A percentile compares a stretch with the other conserved stretches of the same genome.
Conservation (phyloP, 2,329 filamentous ascomycete genomes). For the Fusarium subtropicale region DNA sequence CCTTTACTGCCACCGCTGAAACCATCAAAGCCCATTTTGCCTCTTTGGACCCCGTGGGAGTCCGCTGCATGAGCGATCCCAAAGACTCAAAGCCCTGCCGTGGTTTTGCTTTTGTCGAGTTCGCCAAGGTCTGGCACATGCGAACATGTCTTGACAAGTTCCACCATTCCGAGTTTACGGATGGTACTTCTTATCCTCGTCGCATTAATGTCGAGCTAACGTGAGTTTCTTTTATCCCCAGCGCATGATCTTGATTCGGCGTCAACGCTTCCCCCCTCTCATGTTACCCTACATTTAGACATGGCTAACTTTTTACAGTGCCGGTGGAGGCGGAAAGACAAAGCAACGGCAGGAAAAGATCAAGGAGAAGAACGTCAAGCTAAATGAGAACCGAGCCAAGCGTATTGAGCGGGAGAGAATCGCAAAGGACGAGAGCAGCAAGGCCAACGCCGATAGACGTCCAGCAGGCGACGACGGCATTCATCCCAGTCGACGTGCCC, state of each 20-base stretch:
- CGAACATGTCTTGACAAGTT: conserved; percentile 91
- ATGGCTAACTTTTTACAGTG: conserved; percentile 56
- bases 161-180: conserved; percentile 83
- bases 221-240: conserved; percentile 59
- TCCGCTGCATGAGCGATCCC: conserved; percentile 78
- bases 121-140: conserved; percentile 87
- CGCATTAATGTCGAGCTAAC: conserved; percentile 95
- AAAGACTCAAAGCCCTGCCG: conserved; percentile 70
- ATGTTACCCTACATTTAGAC: not conserved
- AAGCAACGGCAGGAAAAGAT: conserved; percentile 80
- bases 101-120: conserved; percentile 90
- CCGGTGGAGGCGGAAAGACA: conserved; percentile 86
- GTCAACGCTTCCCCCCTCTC: conserved; percentile 14
- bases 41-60: conserved; percentile 64
- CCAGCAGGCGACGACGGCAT: conserved; percentile 53
- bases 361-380: conserved; percentile 84
- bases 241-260: conserved; percentile 1
- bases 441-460: conserved; percentile 41
- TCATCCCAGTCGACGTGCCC: conserved; percentile 64
- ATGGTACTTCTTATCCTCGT: conserved; percentile 66
- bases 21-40: conserved; percentile 81
- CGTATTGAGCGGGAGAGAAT: conserved; percentile 61
- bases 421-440: conserved; percentile 48
- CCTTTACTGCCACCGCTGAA: conserved; percentile 80
- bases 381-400: conserved; percentile 73